phyloP scores from a whole-genome alignment of 495 filamentous ascomycete genomes.

The Hypoxylon intermedium region DNA sequence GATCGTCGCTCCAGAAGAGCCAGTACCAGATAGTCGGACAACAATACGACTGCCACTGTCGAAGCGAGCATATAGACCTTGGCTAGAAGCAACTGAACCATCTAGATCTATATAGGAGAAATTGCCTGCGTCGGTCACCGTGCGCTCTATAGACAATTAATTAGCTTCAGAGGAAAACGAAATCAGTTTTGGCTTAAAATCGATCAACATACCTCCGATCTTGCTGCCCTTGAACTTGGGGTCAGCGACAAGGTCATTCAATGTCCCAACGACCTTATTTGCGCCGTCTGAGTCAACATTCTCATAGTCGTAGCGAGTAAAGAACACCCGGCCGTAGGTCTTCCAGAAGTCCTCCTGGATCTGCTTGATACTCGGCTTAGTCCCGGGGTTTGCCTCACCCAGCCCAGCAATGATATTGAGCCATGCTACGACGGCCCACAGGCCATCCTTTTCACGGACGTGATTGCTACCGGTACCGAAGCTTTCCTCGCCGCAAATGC shows the following conservation, averaged over 20 bases:
- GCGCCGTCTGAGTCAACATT: conserved; percentile 89
- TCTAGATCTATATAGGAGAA: conserved; percentile 98
- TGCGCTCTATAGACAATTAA: conserved; percentile 59
- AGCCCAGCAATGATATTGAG: conserved; percentile 97
- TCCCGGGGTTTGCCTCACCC: conserved; percentile 75
- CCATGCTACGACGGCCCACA: conserved; percentile 98
- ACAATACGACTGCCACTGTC: conserved; percentile 94
- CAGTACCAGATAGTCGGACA: conserved; percentile 91
- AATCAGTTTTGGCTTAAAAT: background rate
- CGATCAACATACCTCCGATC: conserved; percentile 64
- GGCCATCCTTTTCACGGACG: conserved; percentile 97
- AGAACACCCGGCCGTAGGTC: conserved; percentile 96
- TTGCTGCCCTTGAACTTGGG: conserved; percentile 79
- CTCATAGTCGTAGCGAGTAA: conserved; percentile 99
- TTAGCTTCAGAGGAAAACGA: conserved; percentile 20
- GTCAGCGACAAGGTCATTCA: conserved; percentile 73
- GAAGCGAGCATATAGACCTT: conserved; percentile 94
- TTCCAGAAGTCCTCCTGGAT: conserved; percentile 98
- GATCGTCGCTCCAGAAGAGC: conserved; percentile 93
- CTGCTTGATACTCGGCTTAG: conserved; percentile 84
- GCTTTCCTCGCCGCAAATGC: conserved; percentile 97
- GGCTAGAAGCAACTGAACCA: conserved; percentile 92
- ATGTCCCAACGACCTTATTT: conserved; percentile 80
- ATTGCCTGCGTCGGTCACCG: conserved; percentile 87
- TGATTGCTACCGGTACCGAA: conserved; percentile 99